Evolutionary conservation across 495 filamentous ascomycete genomes (phyloP).

Genomic region (Massariosphaeria phaeospora): DNA sequence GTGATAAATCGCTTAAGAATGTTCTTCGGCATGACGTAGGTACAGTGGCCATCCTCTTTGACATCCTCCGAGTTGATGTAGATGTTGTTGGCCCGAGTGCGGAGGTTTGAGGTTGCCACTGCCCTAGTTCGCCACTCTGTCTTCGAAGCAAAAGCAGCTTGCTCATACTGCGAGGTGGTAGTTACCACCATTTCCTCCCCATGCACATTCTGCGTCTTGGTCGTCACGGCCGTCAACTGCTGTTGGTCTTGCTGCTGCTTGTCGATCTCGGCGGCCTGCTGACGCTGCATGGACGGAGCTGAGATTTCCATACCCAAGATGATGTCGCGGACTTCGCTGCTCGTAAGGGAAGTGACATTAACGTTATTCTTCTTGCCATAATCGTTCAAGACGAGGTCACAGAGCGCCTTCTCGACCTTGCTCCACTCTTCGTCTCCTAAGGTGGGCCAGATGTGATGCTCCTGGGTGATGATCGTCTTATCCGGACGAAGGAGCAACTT

Average conservation of each 20-base stretch:
- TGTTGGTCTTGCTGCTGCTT: constrained; percentile 97
- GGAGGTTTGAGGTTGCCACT: constrained; percentile 92
- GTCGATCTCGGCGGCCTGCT: constrained; percentile 98
- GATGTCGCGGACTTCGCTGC: constrained; percentile 94
- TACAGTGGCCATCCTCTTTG: constrained; percentile 73
- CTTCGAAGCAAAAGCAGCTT: constrained; percentile 95
- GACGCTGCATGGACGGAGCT: constrained; percentile 94
- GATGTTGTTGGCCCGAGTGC: constrained; percentile 94
- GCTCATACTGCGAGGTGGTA: constrained; percentile 94
- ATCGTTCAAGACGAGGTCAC: constrained; percentile 95
- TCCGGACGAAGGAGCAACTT: constrained; percentile 96
- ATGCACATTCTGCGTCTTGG: constrained; percentile 95
- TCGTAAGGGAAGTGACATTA: constrained; percentile 93
- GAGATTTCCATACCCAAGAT: constrained; percentile 99
- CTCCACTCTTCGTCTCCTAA: constrained; percentile 97
- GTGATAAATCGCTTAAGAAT: constrained; percentile 97
- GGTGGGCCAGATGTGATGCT: constrained; percentile 98
- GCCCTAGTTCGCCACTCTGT: constrained; percentile 98
- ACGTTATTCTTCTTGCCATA: constrained; percentile 99
- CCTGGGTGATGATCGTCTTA: constrained; percentile 96
- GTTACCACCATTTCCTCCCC: constrained; percentile 98
- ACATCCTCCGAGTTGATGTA: constrained; percentile 95
- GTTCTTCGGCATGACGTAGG: constrained; percentile 99
- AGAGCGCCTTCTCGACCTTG: constrained; percentile 93
- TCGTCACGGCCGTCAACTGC: constrained; percentile 95